Conservation (phyloP, 805 yeast genomes). For the Wickerhamomyces rabaulensis region DNA sequence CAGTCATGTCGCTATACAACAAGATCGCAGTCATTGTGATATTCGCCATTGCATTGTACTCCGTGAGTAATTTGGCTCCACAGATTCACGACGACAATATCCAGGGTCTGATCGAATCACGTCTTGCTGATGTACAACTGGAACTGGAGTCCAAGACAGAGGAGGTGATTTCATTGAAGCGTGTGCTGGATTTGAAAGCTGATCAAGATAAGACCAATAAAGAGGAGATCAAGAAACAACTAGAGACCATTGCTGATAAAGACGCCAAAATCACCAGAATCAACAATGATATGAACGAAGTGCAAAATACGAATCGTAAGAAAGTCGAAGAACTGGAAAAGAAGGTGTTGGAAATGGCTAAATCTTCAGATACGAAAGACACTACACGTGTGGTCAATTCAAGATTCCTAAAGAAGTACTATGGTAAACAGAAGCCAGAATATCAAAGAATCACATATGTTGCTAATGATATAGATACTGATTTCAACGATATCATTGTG, state of each 20-base stretch:
- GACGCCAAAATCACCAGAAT: neutral
- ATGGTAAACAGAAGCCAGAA: constrained; percentile 1
- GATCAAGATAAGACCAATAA: neutral
- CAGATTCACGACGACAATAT: neutral
- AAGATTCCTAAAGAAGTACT: neutral
- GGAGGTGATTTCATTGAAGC: neutral
- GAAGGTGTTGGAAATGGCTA: neutral
- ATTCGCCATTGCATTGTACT: neutral
- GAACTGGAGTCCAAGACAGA: neutral
- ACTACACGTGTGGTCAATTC: neutral
- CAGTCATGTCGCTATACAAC: neutral
- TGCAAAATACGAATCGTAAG: neutral
- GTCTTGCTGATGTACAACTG: neutral
- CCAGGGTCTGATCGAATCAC: neutral
- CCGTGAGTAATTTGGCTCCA: neutral
- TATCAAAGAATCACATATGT: constrained; percentile 1
- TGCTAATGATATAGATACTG: constrained; percentile 3
- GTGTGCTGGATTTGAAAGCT: neutral
- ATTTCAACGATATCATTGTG: constrained; percentile 8
- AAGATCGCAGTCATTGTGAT: neutral
- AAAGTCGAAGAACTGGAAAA: neutral
- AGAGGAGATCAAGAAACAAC: neutral
- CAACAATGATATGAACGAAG: neutral
- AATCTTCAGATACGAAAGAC: neutral
- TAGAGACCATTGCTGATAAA: neutral